These are phyloP conservation scores for Thraustotheca clavata DNA, from an alignment of 352 stramenopile species.

Conservation along the genomic window DNA sequence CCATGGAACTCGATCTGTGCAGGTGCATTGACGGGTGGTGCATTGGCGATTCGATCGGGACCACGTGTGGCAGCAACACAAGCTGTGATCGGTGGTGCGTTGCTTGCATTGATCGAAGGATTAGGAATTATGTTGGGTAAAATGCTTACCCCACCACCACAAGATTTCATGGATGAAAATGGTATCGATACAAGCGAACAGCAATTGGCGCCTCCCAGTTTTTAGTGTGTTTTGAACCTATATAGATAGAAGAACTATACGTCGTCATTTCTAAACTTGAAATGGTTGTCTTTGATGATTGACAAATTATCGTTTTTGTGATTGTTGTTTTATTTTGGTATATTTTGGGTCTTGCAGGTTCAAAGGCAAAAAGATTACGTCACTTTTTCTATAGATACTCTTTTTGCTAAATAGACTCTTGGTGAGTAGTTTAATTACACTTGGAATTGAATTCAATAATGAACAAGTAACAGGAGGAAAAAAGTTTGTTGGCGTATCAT, in stretches of 20 bases:
- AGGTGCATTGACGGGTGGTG: conserved; percentile 93
- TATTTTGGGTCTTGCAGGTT: no score
- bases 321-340: no score
- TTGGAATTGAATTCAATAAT: no score
- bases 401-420: no score
- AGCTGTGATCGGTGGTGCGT: conserved; percentile 91
- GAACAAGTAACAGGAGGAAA: no score
- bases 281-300: conserved; percentile 33
- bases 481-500: no score
- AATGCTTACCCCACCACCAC: conserved; percentile 60
- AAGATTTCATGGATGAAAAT: conserved; percentile 36
- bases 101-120: conserved; percentile 96
- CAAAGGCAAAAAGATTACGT: no score
- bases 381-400: no score
- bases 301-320: conserved; percentile 28
- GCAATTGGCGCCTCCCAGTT: conserved; percentile 68
- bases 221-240: conserved; percentile 17
- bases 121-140: conserved; percentile 94
- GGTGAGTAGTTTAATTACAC: no score
- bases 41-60: conserved; percentile 92
- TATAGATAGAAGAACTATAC: conserved; percentile 13
- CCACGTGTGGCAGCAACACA: conserved; percentile 90
- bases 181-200: conserved; percentile 67
- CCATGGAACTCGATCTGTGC: conserved; percentile 99
- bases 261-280: no score